Percentiles rank a stretch among this genome's conserved stretches.
These are phyloP conservation scores for Nakazawaea holstii DNA, from an alignment of 805 yeast genomes.

Conservation along the genomic window DNA sequence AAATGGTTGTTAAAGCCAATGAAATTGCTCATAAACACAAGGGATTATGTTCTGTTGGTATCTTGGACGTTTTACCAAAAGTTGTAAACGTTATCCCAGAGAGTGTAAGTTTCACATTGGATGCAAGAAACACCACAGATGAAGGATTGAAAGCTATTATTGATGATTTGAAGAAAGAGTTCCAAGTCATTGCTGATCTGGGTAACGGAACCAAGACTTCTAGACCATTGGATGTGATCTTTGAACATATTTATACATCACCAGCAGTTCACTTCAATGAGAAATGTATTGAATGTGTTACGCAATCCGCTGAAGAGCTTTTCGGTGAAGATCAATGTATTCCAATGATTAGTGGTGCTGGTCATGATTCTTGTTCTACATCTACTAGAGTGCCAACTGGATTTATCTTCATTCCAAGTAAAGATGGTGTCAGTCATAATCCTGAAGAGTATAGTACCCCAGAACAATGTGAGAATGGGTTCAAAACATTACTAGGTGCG, in stretches of 20 bases:
- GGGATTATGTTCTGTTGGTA: constrained; percentile 58
- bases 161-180: constrained; percentile 31
- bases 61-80: constrained; percentile 50
- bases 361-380: constrained; percentile 67
- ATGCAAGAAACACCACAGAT: constrained; percentile 51
- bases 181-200: constrained; percentile 29
- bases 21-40: constrained; percentile 45
- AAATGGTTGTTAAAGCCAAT: constrained; percentile 49
- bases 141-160: constrained; percentile 31
- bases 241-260: constrained; percentile 41
- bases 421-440: constrained; percentile 62
- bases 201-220: constrained; percentile 25
- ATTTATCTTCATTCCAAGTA: constrained; percentile 69
- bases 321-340: constrained; percentile 39
- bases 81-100: constrained; percentile 67
- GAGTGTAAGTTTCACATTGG: constrained; percentile 53
- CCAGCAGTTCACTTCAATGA: constrained; percentile 54
- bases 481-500: constrained; percentile 49
- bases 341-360: constrained; percentile 62
- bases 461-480: constrained; percentile 58
- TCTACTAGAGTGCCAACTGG: constrained; percentile 57
- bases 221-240: constrained; percentile 30
- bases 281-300: constrained; percentile 45
- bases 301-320: constrained; percentile 43
- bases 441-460: constrained; percentile 63